These are phyloP conservation scores for Blastobotrys parvus DNA, from an alignment of 805 yeast species.

Conservation along the genomic window DNA sequence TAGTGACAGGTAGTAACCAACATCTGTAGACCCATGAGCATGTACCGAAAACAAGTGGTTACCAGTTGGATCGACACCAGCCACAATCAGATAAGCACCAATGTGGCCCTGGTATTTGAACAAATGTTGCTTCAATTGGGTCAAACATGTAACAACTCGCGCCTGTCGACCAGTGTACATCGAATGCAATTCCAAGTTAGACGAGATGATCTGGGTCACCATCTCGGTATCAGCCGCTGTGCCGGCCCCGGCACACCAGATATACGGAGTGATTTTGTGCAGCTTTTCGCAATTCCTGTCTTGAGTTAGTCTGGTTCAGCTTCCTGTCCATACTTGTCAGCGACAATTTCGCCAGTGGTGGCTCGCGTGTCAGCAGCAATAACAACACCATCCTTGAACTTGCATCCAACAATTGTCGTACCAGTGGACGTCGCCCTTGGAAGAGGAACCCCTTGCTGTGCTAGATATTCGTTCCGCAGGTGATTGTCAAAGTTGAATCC, in stretches of 20 bases:
- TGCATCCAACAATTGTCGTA: slow-evolving; percentile 97
- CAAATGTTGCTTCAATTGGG: slow-evolving; percentile 88
- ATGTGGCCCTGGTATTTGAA: slow-evolving; percentile 96
- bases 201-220: slow-evolving; percentile 88
- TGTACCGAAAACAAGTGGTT: slow-evolving; percentile 87
- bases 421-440: slow-evolving; percentile 97
- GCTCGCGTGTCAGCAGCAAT: slow-evolving; percentile 99
- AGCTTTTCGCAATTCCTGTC: slow-evolving; percentile 96
- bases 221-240: slow-evolving; percentile 99
- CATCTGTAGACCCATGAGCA: slow-evolving; percentile 97
- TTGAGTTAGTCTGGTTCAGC: too few species aligned
- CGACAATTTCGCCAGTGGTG: slow-evolving; percentile 91
- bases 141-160: slow-evolving; percentile 86
- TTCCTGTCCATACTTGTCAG: too few species aligned
- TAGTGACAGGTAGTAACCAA: slow-evolving; percentile 83
- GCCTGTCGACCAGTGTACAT: slow-evolving; percentile 80
- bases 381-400: slow-evolving; percentile 87
- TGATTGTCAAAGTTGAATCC: slow-evolving; percentile 91
- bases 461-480: slow-evolving; percentile 75
- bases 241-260: slow-evolving; percentile 99
- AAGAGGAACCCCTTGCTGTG: slow-evolving; percentile 60
- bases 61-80: slow-evolving; percentile 95
- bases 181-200: slow-evolving; percentile 85
- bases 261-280: slow-evolving; percentile 79
- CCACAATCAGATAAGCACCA: slow-evolving; percentile 97